A percentile compares a stretch with the other conserved stretches of the same genome.
phyloP scores from a whole-genome alignment of 257 asterid genomes.

The Solanum medicagineum region DNA sequence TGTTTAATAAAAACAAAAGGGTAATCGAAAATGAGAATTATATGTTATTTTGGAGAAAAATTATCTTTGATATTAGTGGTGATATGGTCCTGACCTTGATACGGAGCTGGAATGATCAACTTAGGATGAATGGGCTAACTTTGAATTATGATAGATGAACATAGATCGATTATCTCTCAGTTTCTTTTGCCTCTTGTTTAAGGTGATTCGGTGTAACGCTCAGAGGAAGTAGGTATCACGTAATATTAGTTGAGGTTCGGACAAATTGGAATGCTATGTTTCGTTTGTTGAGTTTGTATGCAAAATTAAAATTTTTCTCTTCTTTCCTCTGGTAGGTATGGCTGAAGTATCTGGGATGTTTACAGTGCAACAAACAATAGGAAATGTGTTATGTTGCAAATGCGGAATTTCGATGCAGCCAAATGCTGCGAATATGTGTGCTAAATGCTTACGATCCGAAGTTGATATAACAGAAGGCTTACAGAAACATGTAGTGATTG shows the following conservation, averaged over 20 bases:
- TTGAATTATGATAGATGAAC: not conserved
- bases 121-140: not conserved
- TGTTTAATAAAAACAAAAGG: not conserved
- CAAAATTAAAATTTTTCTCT: not conserved
- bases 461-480: not conserved
- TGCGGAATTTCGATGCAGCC: slow-evolving; percentile 28
- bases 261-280: not conserved
- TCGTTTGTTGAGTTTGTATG: not conserved
- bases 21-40: not conserved
- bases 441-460: not conserved
- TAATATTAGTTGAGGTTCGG: not conserved
- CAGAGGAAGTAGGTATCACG: not conserved
- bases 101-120: not conserved
- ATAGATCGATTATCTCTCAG: not conserved
- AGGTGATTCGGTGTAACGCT: not conserved
- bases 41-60: not conserved
- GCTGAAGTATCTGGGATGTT: slow-evolving; percentile 23
- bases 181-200: not conserved
- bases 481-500: not conserved
- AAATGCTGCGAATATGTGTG: slow-evolving; percentile 23
- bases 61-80: not conserved
- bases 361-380: slow-evolving; percentile 14
- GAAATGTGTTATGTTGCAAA: slow-evolving; percentile 29
- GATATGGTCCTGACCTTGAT: not conserved
- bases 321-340: not conserved